A percentile compares a stretch with the other conserved stretches of the same genome.
phyloP scores from a whole-genome alignment of 768 basidiomycete genomes.

The Lactifluus piperatus region DNA sequence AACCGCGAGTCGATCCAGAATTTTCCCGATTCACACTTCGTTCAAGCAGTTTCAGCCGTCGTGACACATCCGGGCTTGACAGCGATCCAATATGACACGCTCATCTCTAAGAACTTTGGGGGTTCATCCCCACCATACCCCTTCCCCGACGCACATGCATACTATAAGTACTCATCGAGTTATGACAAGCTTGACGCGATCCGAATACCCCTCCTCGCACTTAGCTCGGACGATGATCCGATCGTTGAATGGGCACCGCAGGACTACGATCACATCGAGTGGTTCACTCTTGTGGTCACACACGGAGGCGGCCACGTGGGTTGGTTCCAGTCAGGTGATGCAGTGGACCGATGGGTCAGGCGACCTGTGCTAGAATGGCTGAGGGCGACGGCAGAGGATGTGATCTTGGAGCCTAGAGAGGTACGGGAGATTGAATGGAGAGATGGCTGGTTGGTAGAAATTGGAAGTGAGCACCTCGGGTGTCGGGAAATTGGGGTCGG shows the following conservation, averaged over 20 bases:
- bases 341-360: too few relatives aligned
- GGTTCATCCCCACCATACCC: constrained; percentile 48
- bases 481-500: constrained; percentile 50
- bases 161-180: constrained; percentile 50
- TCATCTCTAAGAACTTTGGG: constrained; percentile 57
- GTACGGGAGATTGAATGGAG: constrained; percentile 37
- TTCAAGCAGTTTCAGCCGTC: too few relatives aligned
- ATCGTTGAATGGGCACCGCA: constrained; percentile 58
- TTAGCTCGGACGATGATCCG: constrained; percentile 78
- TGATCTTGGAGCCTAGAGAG: constrained; percentile 32
- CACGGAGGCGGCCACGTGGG: constrained; percentile 76
- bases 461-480: constrained; percentile 48
- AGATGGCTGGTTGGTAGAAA: constrained; percentile 46
- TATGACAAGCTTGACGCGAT: constrained; percentile 52
- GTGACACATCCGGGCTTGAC: too few relatives aligned
- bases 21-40: too few relatives aligned
- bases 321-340: constrained; percentile 62
- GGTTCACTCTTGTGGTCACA: too few relatives aligned
- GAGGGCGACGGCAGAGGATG: constrained; percentile 45
- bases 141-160: constrained; percentile 37
- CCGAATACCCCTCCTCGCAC: constrained; percentile 65
- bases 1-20: too few relatives aligned
- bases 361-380: too few relatives aligned
- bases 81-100: constrained; percentile 49
- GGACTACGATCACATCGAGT: constrained; percentile 40